Conservation (phyloP, 2,329 filamentous ascomycete genomes). For the Parafenestella ontariensis region DNA sequence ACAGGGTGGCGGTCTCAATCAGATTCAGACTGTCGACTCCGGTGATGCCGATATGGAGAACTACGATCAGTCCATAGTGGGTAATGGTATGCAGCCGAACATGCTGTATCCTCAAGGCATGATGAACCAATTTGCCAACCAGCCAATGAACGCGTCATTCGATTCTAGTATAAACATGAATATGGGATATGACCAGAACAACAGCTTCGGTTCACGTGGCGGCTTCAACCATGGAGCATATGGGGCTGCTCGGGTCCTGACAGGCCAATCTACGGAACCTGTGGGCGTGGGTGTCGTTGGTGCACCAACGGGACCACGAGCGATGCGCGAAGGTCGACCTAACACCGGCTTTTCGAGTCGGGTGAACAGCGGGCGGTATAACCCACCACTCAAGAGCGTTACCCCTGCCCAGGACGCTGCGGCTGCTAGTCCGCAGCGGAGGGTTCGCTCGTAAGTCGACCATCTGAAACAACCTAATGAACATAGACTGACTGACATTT, state of each 20-base stretch:
- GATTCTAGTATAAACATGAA: constrained; percentile 50
- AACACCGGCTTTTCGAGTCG: constrained; percentile 78
- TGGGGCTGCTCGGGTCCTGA: constrained; percentile 47
- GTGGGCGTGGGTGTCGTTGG: constrained; percentile 66
- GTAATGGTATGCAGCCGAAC: constrained; percentile 34
- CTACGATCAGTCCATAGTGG: constrained; percentile 39
- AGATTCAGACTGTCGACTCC: constrained; percentile 45
- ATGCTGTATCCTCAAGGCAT: constrained; percentile 34
- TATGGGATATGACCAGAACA: constrained; percentile 47
- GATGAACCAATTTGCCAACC: constrained; percentile 62
- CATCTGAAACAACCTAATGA: background rate
- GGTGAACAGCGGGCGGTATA: constrained; percentile 48
- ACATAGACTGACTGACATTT: constrained; percentile 9
- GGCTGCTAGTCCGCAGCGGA: constrained; percentile 33
- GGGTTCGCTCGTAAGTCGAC: constrained; percentile 40
- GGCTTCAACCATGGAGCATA: constrained; percentile 50
- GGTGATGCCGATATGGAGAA: constrained; percentile 28
- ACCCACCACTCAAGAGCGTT: constrained; percentile 28
- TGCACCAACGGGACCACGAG: constrained; percentile 91
- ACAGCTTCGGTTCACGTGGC: constrained; percentile 54
- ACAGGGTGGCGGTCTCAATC: constrained; percentile 30
- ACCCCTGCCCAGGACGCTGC: constrained; percentile 27
- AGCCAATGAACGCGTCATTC: constrained; percentile 53
- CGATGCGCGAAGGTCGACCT: constrained; percentile 87
- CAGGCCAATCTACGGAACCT: constrained; percentile 43